These are phyloP conservation scores for Aechmea fasciata DNA, from an alignment of 176 grass and related monocot genomes.

Conservation along the genomic window DNA sequence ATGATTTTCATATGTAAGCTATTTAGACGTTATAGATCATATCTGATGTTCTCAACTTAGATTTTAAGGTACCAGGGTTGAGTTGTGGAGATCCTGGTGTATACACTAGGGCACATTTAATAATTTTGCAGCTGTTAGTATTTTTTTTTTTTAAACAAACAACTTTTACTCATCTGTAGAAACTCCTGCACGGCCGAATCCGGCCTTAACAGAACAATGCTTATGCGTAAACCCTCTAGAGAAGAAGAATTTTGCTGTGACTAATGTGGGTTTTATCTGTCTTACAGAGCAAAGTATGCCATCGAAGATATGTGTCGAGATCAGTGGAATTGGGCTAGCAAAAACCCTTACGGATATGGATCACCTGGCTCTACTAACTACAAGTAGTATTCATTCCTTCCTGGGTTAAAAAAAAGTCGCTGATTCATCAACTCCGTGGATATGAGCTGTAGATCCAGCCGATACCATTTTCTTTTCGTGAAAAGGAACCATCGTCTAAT, in stretches of 20 bases:
- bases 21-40: too few relatives aligned
- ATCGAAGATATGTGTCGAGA: slow-evolving; percentile 83
- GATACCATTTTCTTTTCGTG: too few relatives aligned
- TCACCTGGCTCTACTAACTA: slow-evolving; percentile 40
- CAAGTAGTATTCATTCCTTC: not conserved
- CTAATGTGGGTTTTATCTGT: slow-evolving; percentile 13
- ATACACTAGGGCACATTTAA: not conserved
- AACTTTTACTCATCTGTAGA: not conserved
- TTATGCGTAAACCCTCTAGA: not conserved
- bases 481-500: too few relatives aligned
- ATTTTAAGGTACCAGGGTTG: too few relatives aligned
- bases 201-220: too few relatives aligned
- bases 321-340: slow-evolving; percentile 90
- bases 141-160: not conserved
- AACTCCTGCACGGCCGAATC: too few relatives aligned
- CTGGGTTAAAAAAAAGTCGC: not conserved
- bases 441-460: too few relatives aligned
- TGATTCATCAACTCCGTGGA: not conserved
- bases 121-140: not conserved
- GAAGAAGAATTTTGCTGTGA: not conserved
- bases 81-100: too few relatives aligned
- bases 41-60: too few relatives aligned
- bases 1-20: too few relatives aligned
- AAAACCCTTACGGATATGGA: slow-evolving; percentile 65
- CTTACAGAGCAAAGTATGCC: slow-evolving; percentile 58